phyloP scores from a whole-genome alignment of 257 asterid species.

The Coffea eugenioides region DNA sequence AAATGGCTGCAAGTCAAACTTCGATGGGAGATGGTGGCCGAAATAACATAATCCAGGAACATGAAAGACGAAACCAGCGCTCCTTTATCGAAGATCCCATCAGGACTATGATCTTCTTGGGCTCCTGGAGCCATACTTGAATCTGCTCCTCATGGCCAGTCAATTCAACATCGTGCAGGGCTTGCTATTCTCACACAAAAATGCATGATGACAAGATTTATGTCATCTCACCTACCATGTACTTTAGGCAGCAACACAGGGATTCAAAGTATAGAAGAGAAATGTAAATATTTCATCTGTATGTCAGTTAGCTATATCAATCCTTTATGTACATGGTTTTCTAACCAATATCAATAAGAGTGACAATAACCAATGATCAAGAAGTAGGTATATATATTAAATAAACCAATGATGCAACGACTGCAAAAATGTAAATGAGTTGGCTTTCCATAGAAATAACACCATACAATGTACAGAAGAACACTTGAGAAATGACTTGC shows the following conservation, averaged over 20 bases:
- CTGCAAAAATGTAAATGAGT: background rate
- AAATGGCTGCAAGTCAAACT: constrained; percentile 13
- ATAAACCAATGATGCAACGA: background rate
- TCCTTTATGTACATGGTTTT: background rate
- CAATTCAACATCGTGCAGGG: background rate
- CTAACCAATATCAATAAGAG: background rate
- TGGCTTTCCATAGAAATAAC: background rate
- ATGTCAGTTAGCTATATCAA: too few relatives aligned
- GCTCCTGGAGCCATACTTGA: constrained; percentile 58
- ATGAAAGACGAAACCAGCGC: constrained; percentile 40
- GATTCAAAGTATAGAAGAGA: background rate
- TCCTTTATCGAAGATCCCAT: constrained; percentile 53
- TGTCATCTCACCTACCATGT: background rate
- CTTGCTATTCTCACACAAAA: background rate
- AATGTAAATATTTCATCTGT: background rate
- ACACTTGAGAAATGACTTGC: background rate
- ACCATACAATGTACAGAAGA: background rate
- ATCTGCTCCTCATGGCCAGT: background rate
- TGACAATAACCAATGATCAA: background rate
- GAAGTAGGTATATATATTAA: background rate
- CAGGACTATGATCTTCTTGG: constrained; percentile 61
- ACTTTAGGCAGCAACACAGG: background rate
- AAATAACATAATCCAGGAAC: constrained; percentile 22
- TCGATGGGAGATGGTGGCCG: background rate
- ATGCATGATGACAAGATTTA: too few relatives aligned